Percentiles rank a stretch among this genome's conserved stretches.
Evolutionary conservation across 495 filamentous ascomycete species (phyloP).

Genomic region (Penicillium longicatenatum): DNA sequence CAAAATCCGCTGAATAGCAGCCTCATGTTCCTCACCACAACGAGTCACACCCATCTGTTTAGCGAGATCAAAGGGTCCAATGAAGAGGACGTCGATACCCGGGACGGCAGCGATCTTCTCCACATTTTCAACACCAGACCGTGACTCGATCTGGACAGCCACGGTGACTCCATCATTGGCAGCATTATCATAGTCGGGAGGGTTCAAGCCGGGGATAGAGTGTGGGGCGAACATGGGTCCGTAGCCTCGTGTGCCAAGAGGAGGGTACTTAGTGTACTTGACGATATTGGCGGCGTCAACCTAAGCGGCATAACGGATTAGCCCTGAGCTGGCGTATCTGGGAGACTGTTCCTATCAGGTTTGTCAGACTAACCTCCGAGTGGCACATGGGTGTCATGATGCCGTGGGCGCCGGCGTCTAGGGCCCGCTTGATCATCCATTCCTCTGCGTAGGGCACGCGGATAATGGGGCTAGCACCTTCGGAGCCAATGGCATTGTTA

Average conservation of each 20-base stretch:
- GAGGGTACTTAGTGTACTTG: constrained; percentile 65
- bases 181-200: constrained; percentile 38
- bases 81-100: constrained; percentile 47
- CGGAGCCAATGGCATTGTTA: constrained; percentile 59
- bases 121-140: constrained; percentile 47
- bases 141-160: constrained; percentile 51
- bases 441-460: constrained; percentile 65
- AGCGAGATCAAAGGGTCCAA: constrained; percentile 60
- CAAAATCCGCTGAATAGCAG: constrained; percentile 65
- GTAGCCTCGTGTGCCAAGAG: constrained; percentile 62
- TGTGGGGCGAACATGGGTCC: constrained; percentile 61
- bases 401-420: constrained; percentile 71
- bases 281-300: constrained; percentile 64
- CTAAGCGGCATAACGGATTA: constrained; percentile 5
- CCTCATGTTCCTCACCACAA: constrained; percentile 48
- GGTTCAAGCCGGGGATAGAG: constrained; percentile 40
- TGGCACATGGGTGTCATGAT: constrained; percentile 50
- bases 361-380: constrained; percentile 22
- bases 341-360: not conserved
- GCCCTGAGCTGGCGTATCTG: not conserved
- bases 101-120: constrained; percentile 51
- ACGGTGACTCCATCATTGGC: constrained; percentile 40
- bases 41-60: constrained; percentile 41
- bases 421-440: constrained; percentile 75
- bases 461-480: constrained; percentile 67